Evolutionary conservation across 2,329 filamentous ascomycete genomes (phyloP).

Genomic region (Lasiodiplodia sp.): DNA sequence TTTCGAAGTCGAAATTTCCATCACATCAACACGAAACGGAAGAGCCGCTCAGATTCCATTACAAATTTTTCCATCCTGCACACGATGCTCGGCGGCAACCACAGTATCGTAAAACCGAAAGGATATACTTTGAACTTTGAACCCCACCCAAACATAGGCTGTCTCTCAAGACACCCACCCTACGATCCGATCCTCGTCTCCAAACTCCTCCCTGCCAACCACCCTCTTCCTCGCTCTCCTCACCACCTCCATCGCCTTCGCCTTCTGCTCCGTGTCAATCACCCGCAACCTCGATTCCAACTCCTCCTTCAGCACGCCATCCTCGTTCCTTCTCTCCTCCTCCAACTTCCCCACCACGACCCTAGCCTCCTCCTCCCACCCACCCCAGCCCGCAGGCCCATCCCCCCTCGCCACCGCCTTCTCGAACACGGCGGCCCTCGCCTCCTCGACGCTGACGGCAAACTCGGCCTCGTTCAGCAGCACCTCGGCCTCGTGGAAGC

Average conservation of each 20-base stretch:
- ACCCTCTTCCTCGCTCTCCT: slow-evolving; percentile 3
- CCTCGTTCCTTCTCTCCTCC: slow-evolving; percentile 12
- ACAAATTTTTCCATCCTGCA: too few species aligned
- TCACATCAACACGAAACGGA: too few species aligned
- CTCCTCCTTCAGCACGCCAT: slow-evolving; percentile 13
- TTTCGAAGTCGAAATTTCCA: too few species aligned
- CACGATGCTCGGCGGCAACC: background rate
- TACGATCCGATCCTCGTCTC: slow-evolving; percentile 5
- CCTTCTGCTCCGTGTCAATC: slow-evolving; percentile 1
- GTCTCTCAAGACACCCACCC: slow-evolving; percentile 7
- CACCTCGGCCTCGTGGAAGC: slow-evolving; percentile 16
- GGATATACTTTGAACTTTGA: background rate
- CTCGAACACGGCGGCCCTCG: background rate
- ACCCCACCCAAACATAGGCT: background rate
- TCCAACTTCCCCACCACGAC: background rate
- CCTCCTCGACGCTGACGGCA: slow-evolving; percentile 1
- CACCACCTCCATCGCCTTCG: background rate
- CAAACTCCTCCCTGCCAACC: background rate
- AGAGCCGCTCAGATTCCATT: background rate
- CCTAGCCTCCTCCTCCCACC: background rate
- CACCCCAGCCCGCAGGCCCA: background rate
- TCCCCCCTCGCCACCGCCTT: background rate
- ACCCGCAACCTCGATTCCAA: background rate
- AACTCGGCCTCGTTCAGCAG: slow-evolving; percentile 23
- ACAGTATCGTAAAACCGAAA: background rate